Conservation (phyloP, 139 green algal genomes). For the Zygnema circumcarinatum region DNA sequence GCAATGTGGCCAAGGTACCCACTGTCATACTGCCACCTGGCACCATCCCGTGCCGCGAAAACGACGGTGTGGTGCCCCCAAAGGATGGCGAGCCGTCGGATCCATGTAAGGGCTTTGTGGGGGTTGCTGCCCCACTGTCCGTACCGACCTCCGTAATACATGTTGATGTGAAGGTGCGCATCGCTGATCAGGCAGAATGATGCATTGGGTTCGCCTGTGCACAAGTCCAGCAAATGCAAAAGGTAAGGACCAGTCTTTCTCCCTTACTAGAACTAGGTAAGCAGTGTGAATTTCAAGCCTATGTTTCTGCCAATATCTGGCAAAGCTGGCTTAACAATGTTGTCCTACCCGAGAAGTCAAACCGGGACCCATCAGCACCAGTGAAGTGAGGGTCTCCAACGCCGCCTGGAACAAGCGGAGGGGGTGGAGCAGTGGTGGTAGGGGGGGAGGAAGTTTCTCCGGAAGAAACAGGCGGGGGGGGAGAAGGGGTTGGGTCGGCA, state of each 20-base stretch:
- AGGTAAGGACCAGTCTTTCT: neutral
- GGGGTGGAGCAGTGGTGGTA: neutral
- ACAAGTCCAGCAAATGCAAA: neutral
- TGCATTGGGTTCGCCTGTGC: conserved; percentile 7
- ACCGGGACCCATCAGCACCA: neutral
- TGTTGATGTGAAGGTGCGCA: conserved; percentile 23
- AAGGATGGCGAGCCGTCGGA: conserved; percentile 22
- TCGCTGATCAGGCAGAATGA: conserved; percentile 31
- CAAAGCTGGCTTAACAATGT: neutral
- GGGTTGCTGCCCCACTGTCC: conserved; percentile 20
- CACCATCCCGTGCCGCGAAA: conserved; percentile 15
- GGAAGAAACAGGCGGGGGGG: neutral
- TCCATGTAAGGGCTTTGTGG: conserved; percentile 46
- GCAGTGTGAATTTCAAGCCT: neutral
- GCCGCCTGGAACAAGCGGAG: neutral
- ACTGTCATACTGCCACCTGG: neutral
- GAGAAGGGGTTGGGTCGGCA: neutral
- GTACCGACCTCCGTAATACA: conserved; percentile 18
- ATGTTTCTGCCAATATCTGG: neutral
- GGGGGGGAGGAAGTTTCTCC: neutral
- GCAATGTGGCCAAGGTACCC: conserved; percentile 22
- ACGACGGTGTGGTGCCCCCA: conserved; percentile 28
- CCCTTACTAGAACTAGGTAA: neutral
- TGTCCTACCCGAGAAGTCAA: conserved; percentile 13
- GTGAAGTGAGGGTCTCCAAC: conserved; percentile 2